phyloP scores from a whole-genome alignment of 2,329 filamentous ascomycete species.

The Dryadomyces quercivorus region DNA sequence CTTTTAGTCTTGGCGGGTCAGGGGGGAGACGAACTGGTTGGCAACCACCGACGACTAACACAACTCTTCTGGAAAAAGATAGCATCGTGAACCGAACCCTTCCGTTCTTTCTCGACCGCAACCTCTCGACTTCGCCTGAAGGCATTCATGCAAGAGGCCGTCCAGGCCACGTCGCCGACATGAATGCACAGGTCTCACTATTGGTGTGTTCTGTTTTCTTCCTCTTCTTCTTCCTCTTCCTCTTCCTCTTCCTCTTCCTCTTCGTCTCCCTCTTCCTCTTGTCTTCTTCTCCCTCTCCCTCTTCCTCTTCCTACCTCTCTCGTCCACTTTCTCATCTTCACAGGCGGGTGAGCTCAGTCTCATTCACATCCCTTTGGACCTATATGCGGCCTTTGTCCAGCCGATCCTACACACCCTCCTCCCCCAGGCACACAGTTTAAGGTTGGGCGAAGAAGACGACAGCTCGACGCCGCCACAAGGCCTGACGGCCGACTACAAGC shows the following conservation, averaged over 20 bases:
- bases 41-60: too few species aligned
- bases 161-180: constrained; percentile 15
- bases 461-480: constrained; percentile 29
- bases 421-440: constrained; percentile 40
- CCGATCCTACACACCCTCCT: constrained; percentile 78
- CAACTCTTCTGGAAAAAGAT: not conserved
- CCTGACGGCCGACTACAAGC: constrained; percentile 39
- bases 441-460: constrained; percentile 11
- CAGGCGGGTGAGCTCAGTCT: constrained; percentile 80
- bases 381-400: constrained; percentile 70
- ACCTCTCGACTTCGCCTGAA: not conserved
- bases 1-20: constrained; percentile 2
- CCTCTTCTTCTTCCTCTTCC: not conserved
- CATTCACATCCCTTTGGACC: constrained; percentile 75
- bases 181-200: constrained; percentile 47
- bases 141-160: not conserved
- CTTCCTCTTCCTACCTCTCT: too few species aligned
- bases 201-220: constrained; percentile 25
- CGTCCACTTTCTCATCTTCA: not conserved
- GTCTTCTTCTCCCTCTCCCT: not conserved
- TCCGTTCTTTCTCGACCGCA: not conserved
- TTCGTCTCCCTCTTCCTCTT: too few species aligned
- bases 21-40: not conserved
- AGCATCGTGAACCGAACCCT: not conserved
- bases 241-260: too few species aligned